Percentiles rank a stretch among this genome's conserved stretches.
These are phyloP conservation scores for Coprinopsis marcescibilis DNA, from an alignment of 768 basidiomycete species.

Conservation along the genomic window DNA sequence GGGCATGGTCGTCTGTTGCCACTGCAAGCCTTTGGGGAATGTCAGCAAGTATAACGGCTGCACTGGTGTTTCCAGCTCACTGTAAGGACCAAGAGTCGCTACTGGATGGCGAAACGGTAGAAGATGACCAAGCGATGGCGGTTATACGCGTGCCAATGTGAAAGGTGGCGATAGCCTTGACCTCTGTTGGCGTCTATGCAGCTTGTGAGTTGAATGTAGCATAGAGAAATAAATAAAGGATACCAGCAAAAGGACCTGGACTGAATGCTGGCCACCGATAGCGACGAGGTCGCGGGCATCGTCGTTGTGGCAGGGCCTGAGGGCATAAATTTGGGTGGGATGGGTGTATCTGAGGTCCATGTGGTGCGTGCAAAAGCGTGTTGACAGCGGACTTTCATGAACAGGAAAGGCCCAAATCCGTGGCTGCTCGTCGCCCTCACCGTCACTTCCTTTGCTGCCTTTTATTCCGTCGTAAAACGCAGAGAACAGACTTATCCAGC, in stretches of 20 bases:
- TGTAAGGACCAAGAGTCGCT: conserved; percentile 68
- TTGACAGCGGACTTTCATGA: conserved; percentile 8
- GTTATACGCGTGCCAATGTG: conserved; percentile 67
- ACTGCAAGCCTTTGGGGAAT: conserved; percentile 52
- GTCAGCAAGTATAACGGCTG: neutral
- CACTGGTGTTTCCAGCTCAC: conserved; percentile 34
- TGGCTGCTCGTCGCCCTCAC: conserved; percentile 53
- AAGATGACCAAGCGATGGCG: conserved; percentile 74
- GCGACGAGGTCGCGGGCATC: conserved; percentile 69
- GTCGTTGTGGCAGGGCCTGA: conserved; percentile 58
- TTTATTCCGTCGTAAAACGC: conserved; percentile 48
- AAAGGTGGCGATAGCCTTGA: conserved; percentile 58
- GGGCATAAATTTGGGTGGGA: conserved; percentile 51
- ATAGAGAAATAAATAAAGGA: conserved; percentile 20
- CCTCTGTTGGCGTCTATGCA: conserved; percentile 36
- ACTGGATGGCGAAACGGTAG: conserved; percentile 57
- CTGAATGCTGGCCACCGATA: conserved; percentile 65
- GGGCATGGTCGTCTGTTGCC: conserved; percentile 62
- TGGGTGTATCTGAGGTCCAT: conserved; percentile 63
- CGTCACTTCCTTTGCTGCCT: conserved; percentile 49
- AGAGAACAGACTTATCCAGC: conserved; percentile 56
- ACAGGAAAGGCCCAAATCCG: conserved; percentile 53
- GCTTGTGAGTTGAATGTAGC: conserved; percentile 4
- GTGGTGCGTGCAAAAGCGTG: conserved; percentile 6
- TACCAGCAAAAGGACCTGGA: conserved; percentile 64